phyloP scores from a whole-genome alignment of 2,329 filamentous ascomycete genomes.

The Pseudogymnoascus sp. region DNA sequence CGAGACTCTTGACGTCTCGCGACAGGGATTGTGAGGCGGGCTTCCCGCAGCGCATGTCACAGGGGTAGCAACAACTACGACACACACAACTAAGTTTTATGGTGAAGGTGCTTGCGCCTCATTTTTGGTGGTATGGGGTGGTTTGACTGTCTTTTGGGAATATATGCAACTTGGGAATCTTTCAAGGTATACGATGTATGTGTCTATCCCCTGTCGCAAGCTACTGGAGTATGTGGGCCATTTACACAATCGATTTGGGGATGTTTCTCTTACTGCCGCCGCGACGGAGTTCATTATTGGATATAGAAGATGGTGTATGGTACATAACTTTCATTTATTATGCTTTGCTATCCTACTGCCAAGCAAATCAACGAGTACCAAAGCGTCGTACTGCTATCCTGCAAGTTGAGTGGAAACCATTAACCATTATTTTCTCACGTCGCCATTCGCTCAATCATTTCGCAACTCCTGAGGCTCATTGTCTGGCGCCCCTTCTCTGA shows the following conservation, averaged over 20 bases:
- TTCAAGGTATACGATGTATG: background rate
- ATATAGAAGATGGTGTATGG: background rate
- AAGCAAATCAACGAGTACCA: background rate
- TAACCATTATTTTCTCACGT: background rate
- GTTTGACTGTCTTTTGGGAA: background rate
- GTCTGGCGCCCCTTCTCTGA: background rate
- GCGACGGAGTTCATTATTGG: background rate
- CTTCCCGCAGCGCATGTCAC: constrained; percentile 3
- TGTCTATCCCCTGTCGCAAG: background rate
- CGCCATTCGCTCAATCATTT: background rate
- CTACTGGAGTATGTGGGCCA: background rate
- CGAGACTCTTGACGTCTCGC: constrained; percentile 8
- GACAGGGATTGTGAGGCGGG: constrained; percentile 7
- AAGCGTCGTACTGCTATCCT: background rate
- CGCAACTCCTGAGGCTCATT: background rate
- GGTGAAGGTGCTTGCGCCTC: background rate
- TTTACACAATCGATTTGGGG: background rate
- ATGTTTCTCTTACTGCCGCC: background rate
- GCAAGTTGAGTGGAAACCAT: background rate
- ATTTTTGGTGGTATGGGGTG: background rate
- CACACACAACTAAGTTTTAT: background rate
- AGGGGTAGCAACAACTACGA: background rate
- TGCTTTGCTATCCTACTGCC: background rate
- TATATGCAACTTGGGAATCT: background rate
- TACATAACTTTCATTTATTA: background rate